These are phyloP conservation scores for Colletotrichum sp. DNA, from an alignment of 2,329 filamentous ascomycete species.

Conservation along the genomic window DNA sequence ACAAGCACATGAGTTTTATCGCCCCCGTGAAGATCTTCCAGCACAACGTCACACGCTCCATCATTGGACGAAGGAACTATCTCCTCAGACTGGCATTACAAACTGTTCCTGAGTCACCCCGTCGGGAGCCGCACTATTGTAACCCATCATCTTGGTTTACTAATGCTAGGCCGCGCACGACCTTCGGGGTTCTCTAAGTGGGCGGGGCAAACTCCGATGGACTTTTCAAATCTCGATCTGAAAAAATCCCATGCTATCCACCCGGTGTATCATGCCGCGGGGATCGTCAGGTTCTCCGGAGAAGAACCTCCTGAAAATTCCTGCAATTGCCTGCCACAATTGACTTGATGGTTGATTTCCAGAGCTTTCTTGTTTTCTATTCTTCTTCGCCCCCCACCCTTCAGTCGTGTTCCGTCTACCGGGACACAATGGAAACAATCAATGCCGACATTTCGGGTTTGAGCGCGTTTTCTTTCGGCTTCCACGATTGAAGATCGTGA, in stretches of 20 bases:
- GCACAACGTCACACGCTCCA: background rate
- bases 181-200: background rate
- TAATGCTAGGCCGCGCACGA: background rate
- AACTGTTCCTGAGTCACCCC: background rate
- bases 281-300: background rate
- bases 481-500: background rate
- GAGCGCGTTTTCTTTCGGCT: background rate
- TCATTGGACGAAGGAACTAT: background rate
- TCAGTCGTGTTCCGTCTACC: background rate
- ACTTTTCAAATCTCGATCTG: constrained; percentile 6
- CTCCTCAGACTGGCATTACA: background rate
- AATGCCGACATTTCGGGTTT: background rate
- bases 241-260: background rate
- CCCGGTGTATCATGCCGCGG: background rate
- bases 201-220: background rate
- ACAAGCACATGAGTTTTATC: background rate
- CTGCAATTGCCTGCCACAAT: background rate
- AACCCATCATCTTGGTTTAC: background rate
- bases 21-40: background rate
- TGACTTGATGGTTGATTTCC: background rate
- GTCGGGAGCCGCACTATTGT: background rate
- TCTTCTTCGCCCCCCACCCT: background rate
- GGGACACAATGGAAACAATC: background rate
- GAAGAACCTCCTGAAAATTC: background rate
- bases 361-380: background rate